These are phyloP conservation scores for Lodderomyces jiufengensis DNA, from an alignment of 1,139 yeast genomes.

Conservation along the genomic window DNA sequence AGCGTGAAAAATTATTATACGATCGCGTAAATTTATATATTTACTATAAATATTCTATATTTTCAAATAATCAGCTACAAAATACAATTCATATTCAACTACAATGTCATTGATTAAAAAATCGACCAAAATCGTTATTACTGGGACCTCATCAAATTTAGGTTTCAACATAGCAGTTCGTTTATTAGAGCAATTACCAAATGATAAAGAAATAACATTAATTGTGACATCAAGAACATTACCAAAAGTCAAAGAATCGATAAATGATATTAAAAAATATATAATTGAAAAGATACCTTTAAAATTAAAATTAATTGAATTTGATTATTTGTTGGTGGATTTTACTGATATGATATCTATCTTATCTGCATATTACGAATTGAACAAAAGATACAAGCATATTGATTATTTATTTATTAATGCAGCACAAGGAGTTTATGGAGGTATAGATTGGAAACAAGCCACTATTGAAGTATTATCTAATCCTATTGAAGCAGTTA, in stretches of 20 bases:
- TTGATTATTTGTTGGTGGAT: conserved; percentile 83
- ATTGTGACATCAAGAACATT: conserved; percentile 87
- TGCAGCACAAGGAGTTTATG: conserved; percentile 86
- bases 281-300: conserved; percentile 30
- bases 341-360: conserved; percentile 90
- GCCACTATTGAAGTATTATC: conserved; percentile 65
- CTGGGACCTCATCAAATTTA: conserved; percentile 61
- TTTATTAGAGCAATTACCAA: conserved; percentile 56
- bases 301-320: conserved; percentile 61
- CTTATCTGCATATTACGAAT: conserved; percentile 67
- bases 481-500: conserved; percentile 74
- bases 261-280: conserved; percentile 53
- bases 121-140: conserved; percentile 39
- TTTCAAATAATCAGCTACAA: too few relatives aligned
- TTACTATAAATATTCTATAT: not conserved
- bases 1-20: too few relatives aligned
- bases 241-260: conserved; percentile 78
- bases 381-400: conserved; percentile 56
- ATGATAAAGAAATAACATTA: conserved; percentile 58
- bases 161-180: conserved; percentile 85
- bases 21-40: conserved; percentile 2
- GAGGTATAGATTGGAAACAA: conserved; percentile 79
- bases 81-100: too few relatives aligned
- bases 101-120: conserved; percentile 20
- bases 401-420: conserved; percentile 80